Base-by-base conservation (phyloP, 768 basidiomycete species). In the Mycena kentingensis region DNA sequence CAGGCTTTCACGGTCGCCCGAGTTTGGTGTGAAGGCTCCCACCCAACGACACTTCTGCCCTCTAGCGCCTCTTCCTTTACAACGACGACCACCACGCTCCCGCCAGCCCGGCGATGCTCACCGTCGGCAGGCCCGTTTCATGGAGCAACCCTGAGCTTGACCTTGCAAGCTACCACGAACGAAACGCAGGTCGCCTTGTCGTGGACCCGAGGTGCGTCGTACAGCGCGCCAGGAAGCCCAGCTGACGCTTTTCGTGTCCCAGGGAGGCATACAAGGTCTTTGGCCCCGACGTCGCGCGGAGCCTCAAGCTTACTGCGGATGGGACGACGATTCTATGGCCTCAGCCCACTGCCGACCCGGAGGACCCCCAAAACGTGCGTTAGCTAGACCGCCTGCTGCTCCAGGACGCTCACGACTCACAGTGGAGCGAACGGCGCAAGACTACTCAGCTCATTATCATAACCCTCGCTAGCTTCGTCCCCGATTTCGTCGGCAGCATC, bases 241-340 rank as follows among this genome's bases (percentile, higher is more conserved):
- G 21, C 41, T 50, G 25, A 38, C 25, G 10, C 38, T n/a, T 28
- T n/a, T 10, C 32, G 13, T 39, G 8, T 27, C 10, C 13, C 54
- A 84, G 82, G 36, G 85, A 88, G 67, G 86, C 86, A 1, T 73
- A 71, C 60, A 68, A 79, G 49, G 85, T 85, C 66, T 79, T 85
- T 42, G 85, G 85, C 10, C 79, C 79, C 21, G 69, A 68, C 3
- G 63, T 84, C 32, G 83, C 84, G 0, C 68, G 77, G 4, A 73
- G 63, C 42, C 71, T 87, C 47, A 87, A 87, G 72, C 70, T 84
- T 6, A 76, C 80, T 4, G 52, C 60, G 16, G 81, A 84, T 50
- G 84, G 85, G 0, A 77, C 71, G 16, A 82, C 75, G 43, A 77
- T 87, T 10, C 74, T 88, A 0, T 87, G 85, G 83, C 86, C 86